These are phyloP conservation scores for Paramecium primaurelia DNA, from an alignment of 73 alveolate species.

Conservation along the genomic window DNA sequence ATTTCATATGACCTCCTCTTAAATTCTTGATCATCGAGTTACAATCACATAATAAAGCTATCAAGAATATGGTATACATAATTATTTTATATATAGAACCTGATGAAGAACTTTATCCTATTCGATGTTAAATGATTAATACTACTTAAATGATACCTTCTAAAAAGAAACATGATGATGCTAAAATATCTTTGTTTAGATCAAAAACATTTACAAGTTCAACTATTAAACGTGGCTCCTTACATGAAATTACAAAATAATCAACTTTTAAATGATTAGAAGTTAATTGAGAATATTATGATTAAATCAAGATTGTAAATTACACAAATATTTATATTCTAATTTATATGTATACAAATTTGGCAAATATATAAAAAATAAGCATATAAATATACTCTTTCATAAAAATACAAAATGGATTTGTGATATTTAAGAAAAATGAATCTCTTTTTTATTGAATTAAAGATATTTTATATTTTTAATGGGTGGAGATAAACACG, in stretches of 20 bases:
- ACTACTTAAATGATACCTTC: not conserved
- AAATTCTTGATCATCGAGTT: not conserved
- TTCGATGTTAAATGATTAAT: not conserved
- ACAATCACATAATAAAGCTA: not conserved
- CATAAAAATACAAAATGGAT: not conserved
- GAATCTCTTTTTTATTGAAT: not conserved
- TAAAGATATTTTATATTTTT: conserved; percentile 11
- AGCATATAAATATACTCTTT: not conserved
- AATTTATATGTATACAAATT: not conserved
- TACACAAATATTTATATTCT: not conserved
- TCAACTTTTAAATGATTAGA: not conserved
- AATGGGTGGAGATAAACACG: conserved; percentile 75
- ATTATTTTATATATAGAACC: not conserved
- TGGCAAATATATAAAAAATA: not conserved
- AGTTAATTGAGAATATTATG: not conserved
- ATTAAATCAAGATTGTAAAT: not conserved
- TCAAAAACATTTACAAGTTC: not conserved
- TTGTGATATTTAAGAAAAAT: conserved; percentile 22
- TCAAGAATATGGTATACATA: not conserved
- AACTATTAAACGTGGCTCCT: not conserved
- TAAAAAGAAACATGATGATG: not conserved
- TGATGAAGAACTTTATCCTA: not conserved
- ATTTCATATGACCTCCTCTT: not conserved
- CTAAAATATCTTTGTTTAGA: not conserved
- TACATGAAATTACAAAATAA: not conserved